A percentile compares a stretch with the other conserved stretches of the same genome.
Conservation (phyloP, 805 yeast species). For the Kregervanrija delftensis region DNA sequence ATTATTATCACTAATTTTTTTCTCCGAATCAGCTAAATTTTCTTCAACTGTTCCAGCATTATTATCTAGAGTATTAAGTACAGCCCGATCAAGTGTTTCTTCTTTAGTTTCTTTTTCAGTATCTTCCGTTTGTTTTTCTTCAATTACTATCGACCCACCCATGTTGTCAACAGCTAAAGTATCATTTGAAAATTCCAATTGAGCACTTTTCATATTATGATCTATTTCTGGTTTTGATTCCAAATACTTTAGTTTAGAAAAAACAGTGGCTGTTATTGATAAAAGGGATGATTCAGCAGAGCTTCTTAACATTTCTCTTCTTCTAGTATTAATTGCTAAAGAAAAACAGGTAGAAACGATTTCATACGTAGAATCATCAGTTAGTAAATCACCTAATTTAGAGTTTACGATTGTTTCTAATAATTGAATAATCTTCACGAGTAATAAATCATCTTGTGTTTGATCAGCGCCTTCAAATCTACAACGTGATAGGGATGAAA, state of each 20-base stretch:
- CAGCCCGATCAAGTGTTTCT: not conserved
- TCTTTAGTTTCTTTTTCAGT: not conserved
- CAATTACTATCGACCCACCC: constrained; percentile 36
- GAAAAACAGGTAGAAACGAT: constrained; percentile 87
- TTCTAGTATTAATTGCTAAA: constrained; percentile 84
- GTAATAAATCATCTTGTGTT: constrained; percentile 83
- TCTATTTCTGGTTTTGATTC: constrained; percentile 28
- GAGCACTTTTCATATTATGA: constrained; percentile 25
- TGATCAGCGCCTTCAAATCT: constrained; percentile 94
- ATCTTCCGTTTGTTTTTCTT: constrained; percentile 1
- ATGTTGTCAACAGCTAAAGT: constrained; percentile 51
- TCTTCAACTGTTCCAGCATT: constrained; percentile 1
- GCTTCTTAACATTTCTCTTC: constrained; percentile 82
- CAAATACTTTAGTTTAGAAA: constrained; percentile 50
- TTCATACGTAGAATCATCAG: constrained; percentile 80
- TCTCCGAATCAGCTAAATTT: constrained; percentile 3
- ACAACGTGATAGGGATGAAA: constrained; percentile 81
- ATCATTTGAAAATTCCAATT: constrained; percentile 19
- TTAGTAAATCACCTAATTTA: constrained; percentile 55
- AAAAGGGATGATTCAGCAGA: constrained; percentile 83
- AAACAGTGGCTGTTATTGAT: constrained; percentile 61
- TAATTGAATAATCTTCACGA: constrained; percentile 72
- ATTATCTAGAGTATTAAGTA: too few species aligned
- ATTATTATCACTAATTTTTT: not conserved
- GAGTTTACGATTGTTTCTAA: constrained; percentile 63